Percentiles rank a stretch among this genome's conserved stretches.
These are phyloP conservation scores for Yamadazyma songkhlaensis DNA, from an alignment of 1,139 yeast species.

Conservation along the genomic window DNA sequence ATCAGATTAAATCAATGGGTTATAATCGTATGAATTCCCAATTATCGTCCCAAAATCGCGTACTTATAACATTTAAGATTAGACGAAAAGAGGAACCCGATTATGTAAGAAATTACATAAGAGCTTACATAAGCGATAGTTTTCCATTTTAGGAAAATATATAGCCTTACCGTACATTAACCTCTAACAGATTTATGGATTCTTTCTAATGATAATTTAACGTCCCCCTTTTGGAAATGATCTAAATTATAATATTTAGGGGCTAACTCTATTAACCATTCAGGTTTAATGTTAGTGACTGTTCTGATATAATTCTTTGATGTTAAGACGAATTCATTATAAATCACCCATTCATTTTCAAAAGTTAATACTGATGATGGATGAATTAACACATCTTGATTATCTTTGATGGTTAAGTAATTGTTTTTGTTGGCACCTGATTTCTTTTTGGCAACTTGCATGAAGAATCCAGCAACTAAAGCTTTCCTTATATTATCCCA, in stretches of 20 bases:
- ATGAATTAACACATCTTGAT: slow-evolving; percentile 91
- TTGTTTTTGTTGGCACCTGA: slow-evolving; percentile 63
- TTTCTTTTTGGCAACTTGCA: slow-evolving; percentile 94
- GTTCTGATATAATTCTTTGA: slow-evolving; percentile 92
- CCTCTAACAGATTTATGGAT: slow-evolving; percentile 18
- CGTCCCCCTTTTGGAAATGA: slow-evolving; percentile 80
- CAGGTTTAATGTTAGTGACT: slow-evolving; percentile 88
- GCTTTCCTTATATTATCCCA: slow-evolving; percentile 81
- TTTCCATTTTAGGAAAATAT: too few relatives aligned
- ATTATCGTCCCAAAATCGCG: slow-evolving; percentile 1
- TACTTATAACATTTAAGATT: not conserved
- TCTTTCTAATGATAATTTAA: slow-evolving; percentile 71
- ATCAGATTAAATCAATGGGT: not conserved
- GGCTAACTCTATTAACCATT: slow-evolving; percentile 85
- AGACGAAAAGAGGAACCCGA: not conserved
- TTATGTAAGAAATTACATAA: too few relatives aligned
- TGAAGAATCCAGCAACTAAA: slow-evolving; percentile 88
- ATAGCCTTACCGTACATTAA: too few relatives aligned
- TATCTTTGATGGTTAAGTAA: slow-evolving; percentile 87
- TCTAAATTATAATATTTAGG: slow-evolving; percentile 79
- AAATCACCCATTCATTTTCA: slow-evolving; percentile 89
- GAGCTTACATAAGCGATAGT: too few relatives aligned
- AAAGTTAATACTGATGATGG: slow-evolving; percentile 88
- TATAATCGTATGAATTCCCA: not conserved
- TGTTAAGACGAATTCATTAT: slow-evolving; percentile 93